A percentile compares a stretch with the other conserved stretches of the same genome.
These are phyloP conservation scores for Xylaria sp. DNA, from an alignment of 2,329 filamentous ascomycete genomes.

Conservation along the genomic window DNA sequence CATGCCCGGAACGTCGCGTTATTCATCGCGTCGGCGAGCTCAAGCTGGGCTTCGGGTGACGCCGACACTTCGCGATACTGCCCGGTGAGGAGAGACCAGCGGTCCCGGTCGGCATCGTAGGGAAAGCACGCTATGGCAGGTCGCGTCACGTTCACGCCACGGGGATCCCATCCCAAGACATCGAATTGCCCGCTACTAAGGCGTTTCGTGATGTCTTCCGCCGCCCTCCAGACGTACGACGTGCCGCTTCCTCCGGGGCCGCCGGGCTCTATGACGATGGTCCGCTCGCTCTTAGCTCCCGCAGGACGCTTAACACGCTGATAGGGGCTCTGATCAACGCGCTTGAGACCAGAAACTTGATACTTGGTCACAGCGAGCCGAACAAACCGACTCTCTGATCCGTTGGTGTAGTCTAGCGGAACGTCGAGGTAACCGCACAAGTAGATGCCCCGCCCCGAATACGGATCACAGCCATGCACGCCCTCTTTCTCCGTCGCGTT, in stretches of 20 bases:
- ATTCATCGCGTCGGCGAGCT: slow-evolving; percentile 49
- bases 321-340: slow-evolving; percentile 9
- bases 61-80: slow-evolving; percentile 44
- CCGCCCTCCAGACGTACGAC: slow-evolving; percentile 42
- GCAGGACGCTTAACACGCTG: slow-evolving; percentile 8
- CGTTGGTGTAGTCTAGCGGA: slow-evolving; percentile 51
- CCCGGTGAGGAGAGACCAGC: slow-evolving; percentile 45
- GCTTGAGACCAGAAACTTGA: slow-evolving; percentile 50
- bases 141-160: slow-evolving; percentile 52
- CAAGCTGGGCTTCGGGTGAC: slow-evolving; percentile 43
- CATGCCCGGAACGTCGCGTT: slow-evolving; percentile 49
- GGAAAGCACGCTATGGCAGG: slow-evolving; percentile 52
- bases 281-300: slow-evolving; percentile 47
- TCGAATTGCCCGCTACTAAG: slow-evolving; percentile 49
- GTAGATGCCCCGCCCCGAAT: slow-evolving; percentile 47
- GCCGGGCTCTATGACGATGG: slow-evolving; percentile 54
- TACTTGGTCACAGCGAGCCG: slow-evolving; percentile 54
- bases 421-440: slow-evolving; percentile 53
- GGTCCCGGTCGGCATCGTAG: slow-evolving; percentile 48
- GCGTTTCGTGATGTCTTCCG: slow-evolving; percentile 43
- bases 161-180: slow-evolving; percentile 58
- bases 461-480: slow-evolving; percentile 32
- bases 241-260: slow-evolving; percentile 55
- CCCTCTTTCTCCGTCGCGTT: slow-evolving; percentile 21
- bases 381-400: slow-evolving; percentile 45